Base-by-base conservation (phyloP, 2,329 filamentous ascomycete genomes). In the Calonectria pseudoreteaudii region DNA sequence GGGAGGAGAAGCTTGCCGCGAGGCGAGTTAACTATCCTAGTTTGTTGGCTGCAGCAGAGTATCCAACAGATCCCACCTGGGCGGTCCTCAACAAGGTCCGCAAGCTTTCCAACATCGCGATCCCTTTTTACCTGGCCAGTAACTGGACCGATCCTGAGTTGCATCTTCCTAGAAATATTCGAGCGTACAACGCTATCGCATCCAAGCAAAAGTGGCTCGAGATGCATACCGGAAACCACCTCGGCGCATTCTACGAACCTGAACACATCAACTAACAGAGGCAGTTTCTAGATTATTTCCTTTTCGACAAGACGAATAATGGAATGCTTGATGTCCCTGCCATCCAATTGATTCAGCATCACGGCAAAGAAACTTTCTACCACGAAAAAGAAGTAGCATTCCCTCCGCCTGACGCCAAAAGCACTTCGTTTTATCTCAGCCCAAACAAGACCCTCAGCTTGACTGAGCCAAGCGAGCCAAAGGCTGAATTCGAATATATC, bases 151-250 rank as follows among this genome's bases (percentile, higher is more conserved):
- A 71, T 50, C 50, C 49, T 7, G 69, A 67, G 28, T 13, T 71
- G 34, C 69, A 71, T 53, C 38, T 67, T 26, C 58, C 64, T 3
- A 64, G 69, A 13, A 71, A 71, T 31, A 67, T 71, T 23, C 28
- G 49, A 34, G 69, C 62, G 0, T 67, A 58, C 23, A 71, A 67
- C 10, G n/a, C 50, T 5, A 50, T 67, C 23, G 66, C 69, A 9
- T 71, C 69, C n/a, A 58, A 71, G 38, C 50, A 71, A 26, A 67
- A 71, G 50, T 71, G 64, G 62, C 69, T 71, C 7, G 69, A 71
- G 52, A 71, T 71, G 64, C 69, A 71, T 41, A 67, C 62, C 2
- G 64, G 69, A 36, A 67, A 71, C 13, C 69, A 71, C 31, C 60
- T 71, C 7, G 64, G 26, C 10, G 62, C 62, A 18, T 67, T 58